Evolutionary conservation across 805 yeast species (phyloP).

Genomic region (Helenozyma rhizophorensis): DNA sequence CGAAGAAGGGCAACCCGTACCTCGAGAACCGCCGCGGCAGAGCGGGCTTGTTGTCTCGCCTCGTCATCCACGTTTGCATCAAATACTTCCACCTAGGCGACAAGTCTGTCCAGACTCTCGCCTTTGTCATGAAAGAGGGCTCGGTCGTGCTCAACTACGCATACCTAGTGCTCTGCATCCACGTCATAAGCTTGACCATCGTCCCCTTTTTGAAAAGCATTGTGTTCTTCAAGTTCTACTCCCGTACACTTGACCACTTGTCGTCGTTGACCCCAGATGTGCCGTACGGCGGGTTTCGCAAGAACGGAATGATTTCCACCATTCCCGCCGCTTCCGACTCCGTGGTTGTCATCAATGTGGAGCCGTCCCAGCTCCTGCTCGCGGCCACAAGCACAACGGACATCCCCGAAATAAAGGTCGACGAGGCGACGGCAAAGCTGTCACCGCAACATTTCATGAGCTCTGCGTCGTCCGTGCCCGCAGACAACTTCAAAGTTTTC

Average conservation of each 20-base stretch:
- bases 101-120: constrained; percentile 2
- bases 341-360: constrained; percentile 13
- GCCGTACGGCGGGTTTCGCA: constrained; percentile 14
- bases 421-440: constrained; percentile 1
- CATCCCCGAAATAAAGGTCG: constrained; percentile 5
- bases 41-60: neutral
- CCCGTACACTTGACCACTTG: constrained; percentile 19
- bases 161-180: constrained; percentile 23
- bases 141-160: constrained; percentile 14
- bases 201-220: constrained; percentile 14
- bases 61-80: neutral
- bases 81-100: constrained; percentile 5
- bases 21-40: constrained; percentile 1
- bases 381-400: neutral
- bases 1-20: neutral
- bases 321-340: constrained; percentile 8
- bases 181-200: constrained; percentile 20
- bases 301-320: constrained; percentile 6
- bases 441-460: constrained; percentile 2
- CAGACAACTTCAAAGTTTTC: constrained; percentile 25
- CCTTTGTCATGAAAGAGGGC: constrained; percentile 10
- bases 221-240: constrained; percentile 16
- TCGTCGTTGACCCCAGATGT: constrained; percentile 19
- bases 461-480: constrained; percentile 12
- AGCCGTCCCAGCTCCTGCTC: constrained; percentile 3